Conservation (phyloP, 2,329 filamentous ascomycete species). For the Sarocladium brachiariae region DNA sequence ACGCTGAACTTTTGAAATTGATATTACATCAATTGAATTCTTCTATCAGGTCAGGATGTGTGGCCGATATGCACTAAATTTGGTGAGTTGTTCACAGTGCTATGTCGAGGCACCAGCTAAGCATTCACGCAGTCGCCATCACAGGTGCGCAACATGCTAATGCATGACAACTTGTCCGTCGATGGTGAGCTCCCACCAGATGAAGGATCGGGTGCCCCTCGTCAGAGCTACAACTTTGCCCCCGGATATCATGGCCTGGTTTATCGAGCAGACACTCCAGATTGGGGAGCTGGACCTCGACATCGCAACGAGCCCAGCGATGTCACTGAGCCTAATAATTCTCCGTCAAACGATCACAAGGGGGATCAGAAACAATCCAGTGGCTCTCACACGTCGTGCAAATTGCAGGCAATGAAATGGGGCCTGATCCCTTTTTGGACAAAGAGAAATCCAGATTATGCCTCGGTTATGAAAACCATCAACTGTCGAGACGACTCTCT, state of each 20-base stretch:
- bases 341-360: neutral
- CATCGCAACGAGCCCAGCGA: constrained; percentile 12
- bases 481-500: constrained; percentile 92
- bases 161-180: constrained; percentile 67
- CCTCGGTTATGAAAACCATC: constrained; percentile 76
- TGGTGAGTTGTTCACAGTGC: constrained; percentile 20
- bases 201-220: constrained; percentile 50
- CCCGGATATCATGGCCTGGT: constrained; percentile 81
- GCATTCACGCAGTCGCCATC: constrained; percentile 46
- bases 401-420: constrained; percentile 93
- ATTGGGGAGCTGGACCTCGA: constrained; percentile 45
- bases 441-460: constrained; percentile 72
- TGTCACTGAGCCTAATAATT: no score
- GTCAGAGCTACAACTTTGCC: constrained; percentile 87
- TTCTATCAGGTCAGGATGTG: constrained; percentile 23
- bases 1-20: no score
- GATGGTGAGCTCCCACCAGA: constrained; percentile 66
- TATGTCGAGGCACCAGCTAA: neutral
- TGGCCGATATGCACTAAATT: constrained; percentile 28
- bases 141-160: constrained; percentile 66
- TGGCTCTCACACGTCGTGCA: constrained; percentile 51
- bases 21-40: no score
- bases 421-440: constrained; percentile 92
- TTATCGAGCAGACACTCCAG: constrained; percentile 68
- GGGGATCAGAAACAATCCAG: neutral